Evolutionary conservation across 306 rosid species (phyloP), one percentile per base, ranked within the genome.

Genomic region (Fragaria iinumae): DNA sequence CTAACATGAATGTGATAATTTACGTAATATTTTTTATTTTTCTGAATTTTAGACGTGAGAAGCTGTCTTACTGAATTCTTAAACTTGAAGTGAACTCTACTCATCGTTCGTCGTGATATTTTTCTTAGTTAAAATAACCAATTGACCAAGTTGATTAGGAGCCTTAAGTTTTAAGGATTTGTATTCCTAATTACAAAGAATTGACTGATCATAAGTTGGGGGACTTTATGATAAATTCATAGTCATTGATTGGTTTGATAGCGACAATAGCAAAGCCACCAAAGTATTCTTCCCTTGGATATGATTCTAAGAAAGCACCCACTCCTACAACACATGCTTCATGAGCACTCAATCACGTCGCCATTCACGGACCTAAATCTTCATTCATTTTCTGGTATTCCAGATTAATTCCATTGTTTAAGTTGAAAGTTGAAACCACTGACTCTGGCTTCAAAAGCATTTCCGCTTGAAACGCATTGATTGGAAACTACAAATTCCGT

Each of bases 301-400:
- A 32, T 16, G 43, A 63, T 65, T 65, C 27, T 65, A 16, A 65
- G 41, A 34, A 45, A 17, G 7, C 68, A 63, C 44, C 69, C 27
- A 65, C 70, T 34, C 70, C 20, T 14, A 29, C 32, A 4, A 38
- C 48, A 36, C 70, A 36, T 71, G 73, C 39, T 67, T 44, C n/a
- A 10, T 21, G n/a, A 76, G 72, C 76, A 71, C 64, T 52, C 76
- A 82, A 82, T 82, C 86, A 50, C 86, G 23, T 69, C 86, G 86
- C 47, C 53, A 82, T 60, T 82, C 80, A 69, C 86, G 86, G 65
- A 59, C 36, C 62, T 56, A 56, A 56, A 8, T 2, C 62, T 56
- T 21, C 41, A 60, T 12, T 60, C 66, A 27, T 25, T 27, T 5
- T 60, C 66, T 27, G 66, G 27, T 8, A 55, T 55, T 55, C 67